Percentiles rank a stretch among this genome's conserved stretches.
phyloP scores from a whole-genome alignment of 1,139 yeast genomes.

The Eremothecium coryli region DNA sequence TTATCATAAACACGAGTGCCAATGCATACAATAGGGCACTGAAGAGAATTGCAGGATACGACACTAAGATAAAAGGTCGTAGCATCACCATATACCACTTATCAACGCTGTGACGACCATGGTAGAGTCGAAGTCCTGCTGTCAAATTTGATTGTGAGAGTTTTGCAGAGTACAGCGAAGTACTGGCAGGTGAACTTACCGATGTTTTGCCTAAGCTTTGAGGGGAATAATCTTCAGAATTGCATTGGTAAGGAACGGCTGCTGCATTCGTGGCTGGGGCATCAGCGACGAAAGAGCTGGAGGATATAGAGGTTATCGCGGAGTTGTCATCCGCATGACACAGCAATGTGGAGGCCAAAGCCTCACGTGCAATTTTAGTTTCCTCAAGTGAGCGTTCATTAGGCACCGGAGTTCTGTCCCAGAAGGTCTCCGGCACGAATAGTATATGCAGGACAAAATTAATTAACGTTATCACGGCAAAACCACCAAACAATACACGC shows the following conservation, averaged over 20 bases:
- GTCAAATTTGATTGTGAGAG: constrained; percentile 12
- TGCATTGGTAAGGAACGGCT: neutral
- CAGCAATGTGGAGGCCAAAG: neutral
- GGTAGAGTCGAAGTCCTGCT: constrained; percentile 25
- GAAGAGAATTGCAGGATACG: constrained; percentile 47
- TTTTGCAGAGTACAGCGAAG: constrained; percentile 1
- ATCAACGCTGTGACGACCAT: constrained; percentile 43
- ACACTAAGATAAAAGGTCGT: constrained; percentile 44
- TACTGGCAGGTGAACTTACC: constrained; percentile 13
- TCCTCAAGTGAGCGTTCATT: constrained; percentile 43
- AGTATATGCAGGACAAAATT: constrained; percentile 40
- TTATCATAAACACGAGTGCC: constrained; percentile 57
- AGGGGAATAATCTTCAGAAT: neutral
- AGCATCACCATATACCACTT: constrained; percentile 51
- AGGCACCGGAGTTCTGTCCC: constrained; percentile 50
- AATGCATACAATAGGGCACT: constrained; percentile 46
- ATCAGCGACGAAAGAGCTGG: constrained; percentile 14
- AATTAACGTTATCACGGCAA: constrained; percentile 44
- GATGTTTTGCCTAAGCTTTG: neutral
- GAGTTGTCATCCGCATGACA: neutral
- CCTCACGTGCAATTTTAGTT: constrained; percentile 39
- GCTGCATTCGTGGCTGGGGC: neutral
- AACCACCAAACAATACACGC: constrained; percentile 57
- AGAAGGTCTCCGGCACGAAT: constrained; percentile 58
- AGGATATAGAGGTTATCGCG: constrained; percentile 10